phyloP scores from a whole-genome alignment of 371 early-diverging fungal genomes.

The Mortierella polycephala region DNA sequence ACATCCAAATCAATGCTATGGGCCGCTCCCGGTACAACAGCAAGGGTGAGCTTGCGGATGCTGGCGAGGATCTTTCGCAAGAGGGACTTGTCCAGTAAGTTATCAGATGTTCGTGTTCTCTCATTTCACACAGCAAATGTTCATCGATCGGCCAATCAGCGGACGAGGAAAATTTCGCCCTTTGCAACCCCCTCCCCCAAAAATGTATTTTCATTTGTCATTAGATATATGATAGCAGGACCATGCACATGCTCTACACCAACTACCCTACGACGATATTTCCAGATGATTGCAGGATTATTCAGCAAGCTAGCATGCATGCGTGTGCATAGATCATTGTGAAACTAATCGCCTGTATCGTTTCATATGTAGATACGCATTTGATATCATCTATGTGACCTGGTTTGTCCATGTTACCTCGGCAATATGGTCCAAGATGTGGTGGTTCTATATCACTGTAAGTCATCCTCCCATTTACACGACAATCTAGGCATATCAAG shows the following conservation, averaged over 20 bases:
- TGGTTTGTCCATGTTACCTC: conserved; percentile 83
- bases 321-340: neutral
- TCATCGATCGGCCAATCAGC: conserved; percentile 4
- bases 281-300: too few species aligned
- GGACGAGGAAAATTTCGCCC: conserved; percentile 1
- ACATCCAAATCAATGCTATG: conserved; percentile 60
- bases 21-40: conserved; percentile 69
- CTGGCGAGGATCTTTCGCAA: conserved; percentile 79
- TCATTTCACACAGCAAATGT: neutral
- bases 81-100: conserved; percentile 81
- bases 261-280: neutral
- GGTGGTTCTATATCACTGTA: conserved; percentile 76
- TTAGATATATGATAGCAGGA: conserved; percentile 14
- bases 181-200: conserved; percentile 3
- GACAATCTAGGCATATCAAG: neutral
- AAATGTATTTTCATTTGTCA: conserved; percentile 30
- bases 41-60: conserved; percentile 65
- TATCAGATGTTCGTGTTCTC: neutral
- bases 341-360: neutral
- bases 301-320: neutral
- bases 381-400: conserved; percentile 86
- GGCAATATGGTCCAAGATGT: conserved; percentile 74
- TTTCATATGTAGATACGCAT: conserved; percentile 69
- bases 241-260: neutral
- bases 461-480: conserved; percentile 15